phyloP scores from a whole-genome alignment of 495 filamentous ascomycete species.

The Aspergillus panamensis region DNA sequence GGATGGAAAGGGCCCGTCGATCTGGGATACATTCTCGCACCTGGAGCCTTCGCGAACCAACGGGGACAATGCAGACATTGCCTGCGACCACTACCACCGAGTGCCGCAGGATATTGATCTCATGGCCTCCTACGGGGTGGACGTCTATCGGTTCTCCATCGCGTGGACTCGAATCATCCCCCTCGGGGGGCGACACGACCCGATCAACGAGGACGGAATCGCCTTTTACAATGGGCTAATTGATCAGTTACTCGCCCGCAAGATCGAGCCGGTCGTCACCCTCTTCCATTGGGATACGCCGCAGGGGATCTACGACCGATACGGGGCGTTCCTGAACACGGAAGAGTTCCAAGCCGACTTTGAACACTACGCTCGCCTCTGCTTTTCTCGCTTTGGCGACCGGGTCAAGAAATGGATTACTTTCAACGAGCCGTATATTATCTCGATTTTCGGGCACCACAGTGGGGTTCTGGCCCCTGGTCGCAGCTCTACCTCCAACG shows the following conservation, averaged over 20 bases:
- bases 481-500: slow-evolving; percentile 27
- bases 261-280: slow-evolving; percentile 43
- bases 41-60: slow-evolving; percentile 56
- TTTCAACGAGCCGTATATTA: slow-evolving; percentile 47
- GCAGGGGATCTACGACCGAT: slow-evolving; percentile 39
- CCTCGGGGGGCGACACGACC: slow-evolving; percentile 30
- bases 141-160: slow-evolving; percentile 65
- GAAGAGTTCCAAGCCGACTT: slow-evolving; percentile 40
- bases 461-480: slow-evolving; percentile 37
- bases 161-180: slow-evolving; percentile 69
- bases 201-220: slow-evolving; percentile 37
- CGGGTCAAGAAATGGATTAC: slow-evolving; percentile 50
- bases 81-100: slow-evolving; percentile 68
- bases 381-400: slow-evolving; percentile 35
- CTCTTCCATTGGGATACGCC: slow-evolving; percentile 49
- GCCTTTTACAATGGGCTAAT: slow-evolving; percentile 41
- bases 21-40: slow-evolving; percentile 69
- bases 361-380: slow-evolving; percentile 38
- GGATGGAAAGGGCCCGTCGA: slow-evolving; percentile 63
- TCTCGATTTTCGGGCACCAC: slow-evolving; percentile 39
- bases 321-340: slow-evolving; percentile 40
- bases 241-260: slow-evolving; percentile 33
- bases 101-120: slow-evolving; percentile 63
- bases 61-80: slow-evolving; percentile 57
- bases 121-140: slow-evolving; percentile 56